Conservation (phyloP, 768 basidiomycete genomes). For the Auricularia sp. region DNA sequence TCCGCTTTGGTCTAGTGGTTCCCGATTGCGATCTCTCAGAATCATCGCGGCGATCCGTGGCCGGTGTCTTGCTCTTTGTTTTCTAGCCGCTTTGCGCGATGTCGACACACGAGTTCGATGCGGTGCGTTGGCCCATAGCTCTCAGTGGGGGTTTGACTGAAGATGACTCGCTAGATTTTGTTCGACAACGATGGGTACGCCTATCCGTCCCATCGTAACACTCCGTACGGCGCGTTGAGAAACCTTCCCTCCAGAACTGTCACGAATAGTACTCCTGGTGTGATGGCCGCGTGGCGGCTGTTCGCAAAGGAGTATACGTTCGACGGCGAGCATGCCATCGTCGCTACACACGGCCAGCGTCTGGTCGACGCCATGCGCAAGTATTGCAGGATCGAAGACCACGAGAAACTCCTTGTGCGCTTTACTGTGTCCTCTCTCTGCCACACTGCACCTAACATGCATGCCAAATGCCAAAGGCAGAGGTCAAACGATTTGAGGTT, state of each 20-base stretch:
- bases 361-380: conserved; percentile 65
- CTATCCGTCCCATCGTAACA: background rate
- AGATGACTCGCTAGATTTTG: conserved; percentile 10
- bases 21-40: too few relatives aligned
- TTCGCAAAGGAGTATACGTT: conserved; percentile 58
- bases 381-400: conserved; percentile 52
- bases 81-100: background rate
- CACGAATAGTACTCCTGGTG: conserved; percentile 77
- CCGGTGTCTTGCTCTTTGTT: background rate
- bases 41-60: background rate
- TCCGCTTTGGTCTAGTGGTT: too few relatives aligned
- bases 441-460: background rate
- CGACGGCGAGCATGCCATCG: conserved; percentile 34
- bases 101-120: background rate
- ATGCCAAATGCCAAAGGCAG: conserved; percentile 31
- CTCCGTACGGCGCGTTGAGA: background rate
- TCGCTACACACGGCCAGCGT: conserved; percentile 59
- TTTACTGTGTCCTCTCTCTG: conserved; percentile 18
- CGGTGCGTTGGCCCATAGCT: background rate
- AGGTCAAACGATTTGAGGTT: conserved; percentile 68
- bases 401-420: conserved; percentile 44
- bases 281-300: conserved; percentile 64
- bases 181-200: conserved; percentile 26
- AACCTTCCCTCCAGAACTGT: conserved; percentile 38
- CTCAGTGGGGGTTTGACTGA: too few relatives aligned